Percentiles rank a stretch among this genome's conserved stretches.
Conservation (phyloP, 2,329 filamentous ascomycete species). For the Cercospora canescens region DNA sequence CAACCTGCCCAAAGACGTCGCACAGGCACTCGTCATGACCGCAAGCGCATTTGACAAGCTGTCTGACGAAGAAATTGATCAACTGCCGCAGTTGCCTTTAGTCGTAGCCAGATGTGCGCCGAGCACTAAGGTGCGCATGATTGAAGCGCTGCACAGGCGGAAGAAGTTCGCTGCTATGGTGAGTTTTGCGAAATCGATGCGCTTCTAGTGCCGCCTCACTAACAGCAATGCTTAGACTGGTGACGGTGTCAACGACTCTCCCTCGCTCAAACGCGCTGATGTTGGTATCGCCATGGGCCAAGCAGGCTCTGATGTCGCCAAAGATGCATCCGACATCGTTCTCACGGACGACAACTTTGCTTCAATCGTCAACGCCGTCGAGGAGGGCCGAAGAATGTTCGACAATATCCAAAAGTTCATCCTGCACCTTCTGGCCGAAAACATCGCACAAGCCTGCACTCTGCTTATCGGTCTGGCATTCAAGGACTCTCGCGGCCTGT, state of each 20-base stretch:
- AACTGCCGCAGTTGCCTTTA: slow-evolving; percentile 70
- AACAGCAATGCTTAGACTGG: slow-evolving; percentile 63
- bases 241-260: slow-evolving; percentile 84
- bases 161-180: slow-evolving; percentile 74
- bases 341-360: slow-evolving; percentile 88
- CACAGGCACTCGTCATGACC: slow-evolving; percentile 64
- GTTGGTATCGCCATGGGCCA: slow-evolving; percentile 88
- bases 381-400: slow-evolving; percentile 86
- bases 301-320: slow-evolving; percentile 83
- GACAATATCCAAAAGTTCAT: slow-evolving; percentile 90
- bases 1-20: slow-evolving; percentile 50
- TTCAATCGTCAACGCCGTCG: slow-evolving; percentile 78
- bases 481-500: slow-evolving; percentile 68
- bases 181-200: not conserved
- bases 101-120: slow-evolving; percentile 84
- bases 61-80: slow-evolving; percentile 71
- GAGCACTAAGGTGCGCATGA: slow-evolving; percentile 86
- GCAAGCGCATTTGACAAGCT: slow-evolving; percentile 63
- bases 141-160: slow-evolving; percentile 80
- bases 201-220: slow-evolving; percentile 39
- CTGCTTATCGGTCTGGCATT: slow-evolving; percentile 81
- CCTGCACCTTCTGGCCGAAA: slow-evolving; percentile 86
- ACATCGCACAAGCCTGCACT: slow-evolving; percentile 85
- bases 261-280: slow-evolving; percentile 76
- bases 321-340: slow-evolving; percentile 80